phyloP scores from a whole-genome alignment of 768 basidiomycete species.

The Suillus cothurnatus region DNA sequence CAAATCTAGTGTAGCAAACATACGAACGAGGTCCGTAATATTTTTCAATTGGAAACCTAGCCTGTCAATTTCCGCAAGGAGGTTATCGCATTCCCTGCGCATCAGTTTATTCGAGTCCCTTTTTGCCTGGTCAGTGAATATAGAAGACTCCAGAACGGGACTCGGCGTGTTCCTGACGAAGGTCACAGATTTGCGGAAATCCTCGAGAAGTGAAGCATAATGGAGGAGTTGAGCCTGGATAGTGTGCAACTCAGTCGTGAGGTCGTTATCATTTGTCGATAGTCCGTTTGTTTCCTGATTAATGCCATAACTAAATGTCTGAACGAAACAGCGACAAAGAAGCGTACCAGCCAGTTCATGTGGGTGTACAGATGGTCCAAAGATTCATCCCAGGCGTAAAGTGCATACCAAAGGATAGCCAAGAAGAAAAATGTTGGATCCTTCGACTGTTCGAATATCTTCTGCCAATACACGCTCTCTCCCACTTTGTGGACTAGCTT shows the following conservation, averaged over 20 bases:
- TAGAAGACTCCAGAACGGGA: constrained; percentile 42
- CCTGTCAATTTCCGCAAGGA: constrained; percentile 51
- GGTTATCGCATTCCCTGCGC: constrained; percentile 46
- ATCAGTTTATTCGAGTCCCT: constrained; percentile 36
- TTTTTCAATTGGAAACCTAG: constrained; percentile 36
- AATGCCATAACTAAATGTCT: not conserved
- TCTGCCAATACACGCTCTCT: constrained; percentile 40
- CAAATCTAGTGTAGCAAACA: not conserved
- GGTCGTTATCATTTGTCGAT: constrained; percentile 36
- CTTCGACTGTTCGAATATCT: constrained; percentile 31
- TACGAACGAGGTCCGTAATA: constrained; percentile 26
- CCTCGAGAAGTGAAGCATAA: constrained; percentile 56
- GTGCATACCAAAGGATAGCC: constrained; percentile 56
- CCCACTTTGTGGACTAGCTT: constrained; percentile 34
- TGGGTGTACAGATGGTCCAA: constrained; percentile 54
- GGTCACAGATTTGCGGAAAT: constrained; percentile 52
- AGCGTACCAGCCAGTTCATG: constrained; percentile 48
- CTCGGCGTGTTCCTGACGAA: constrained; percentile 53
- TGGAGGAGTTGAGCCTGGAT: constrained; percentile 60
- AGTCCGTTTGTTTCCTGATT: constrained; percentile 47
- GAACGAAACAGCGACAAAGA: not conserved
- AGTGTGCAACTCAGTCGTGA: constrained; percentile 58
- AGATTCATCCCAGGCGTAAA: constrained; percentile 66
- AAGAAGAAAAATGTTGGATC: constrained; percentile 38
- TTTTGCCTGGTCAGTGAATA: constrained; percentile 16